Conservation (phyloP, 2,329 filamentous ascomycete species). For the Calonectria hongkongensis region DNA sequence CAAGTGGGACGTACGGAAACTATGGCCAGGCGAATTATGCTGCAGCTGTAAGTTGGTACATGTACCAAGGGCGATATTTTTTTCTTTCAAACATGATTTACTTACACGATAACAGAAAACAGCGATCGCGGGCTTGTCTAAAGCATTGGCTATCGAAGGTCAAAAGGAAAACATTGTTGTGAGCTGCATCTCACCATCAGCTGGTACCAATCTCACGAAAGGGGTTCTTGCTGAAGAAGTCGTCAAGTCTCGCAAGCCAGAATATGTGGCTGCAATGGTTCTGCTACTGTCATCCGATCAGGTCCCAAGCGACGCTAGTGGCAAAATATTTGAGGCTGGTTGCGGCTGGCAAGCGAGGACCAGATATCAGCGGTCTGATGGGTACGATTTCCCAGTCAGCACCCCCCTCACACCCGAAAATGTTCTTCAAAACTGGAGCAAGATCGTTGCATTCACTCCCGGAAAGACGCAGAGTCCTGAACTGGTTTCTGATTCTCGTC, state of each 20-base stretch:
- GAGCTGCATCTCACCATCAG: constrained; percentile 98
- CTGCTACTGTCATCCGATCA: constrained; percentile 90
- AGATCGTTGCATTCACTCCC: constrained; percentile 83
- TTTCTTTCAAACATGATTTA: too few species aligned
- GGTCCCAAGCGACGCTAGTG: constrained; percentile 84
- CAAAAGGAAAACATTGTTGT: constrained; percentile 98
- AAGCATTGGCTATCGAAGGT: constrained; percentile 93
- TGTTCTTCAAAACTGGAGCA: constrained; percentile 83
- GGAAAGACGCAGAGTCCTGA: constrained; percentile 90
- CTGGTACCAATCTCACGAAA: constrained; percentile 94
- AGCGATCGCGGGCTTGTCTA: constrained; percentile 95
- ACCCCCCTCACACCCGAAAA: constrained; percentile 90
- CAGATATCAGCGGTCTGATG: constrained; percentile 94
- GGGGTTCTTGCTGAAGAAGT: constrained; percentile 97
- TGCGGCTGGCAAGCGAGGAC: constrained; percentile 95
- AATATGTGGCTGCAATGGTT: constrained; percentile 96
- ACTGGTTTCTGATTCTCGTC: constrained; percentile 83
- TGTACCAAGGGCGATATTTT: too few species aligned
- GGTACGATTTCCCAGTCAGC: constrained; percentile 92
- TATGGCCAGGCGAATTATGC: constrained; percentile 99
- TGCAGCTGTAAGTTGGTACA: constrained; percentile 79
- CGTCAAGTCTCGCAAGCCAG: constrained; percentile 99
- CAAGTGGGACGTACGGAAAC: constrained; percentile 98
- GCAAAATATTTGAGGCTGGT: constrained; percentile 93
- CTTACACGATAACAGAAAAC: constrained; percentile 75